phyloP scores from a whole-genome alignment of 2,329 filamentous ascomycete genomes.

The Alternaria ethzedia region DNA sequence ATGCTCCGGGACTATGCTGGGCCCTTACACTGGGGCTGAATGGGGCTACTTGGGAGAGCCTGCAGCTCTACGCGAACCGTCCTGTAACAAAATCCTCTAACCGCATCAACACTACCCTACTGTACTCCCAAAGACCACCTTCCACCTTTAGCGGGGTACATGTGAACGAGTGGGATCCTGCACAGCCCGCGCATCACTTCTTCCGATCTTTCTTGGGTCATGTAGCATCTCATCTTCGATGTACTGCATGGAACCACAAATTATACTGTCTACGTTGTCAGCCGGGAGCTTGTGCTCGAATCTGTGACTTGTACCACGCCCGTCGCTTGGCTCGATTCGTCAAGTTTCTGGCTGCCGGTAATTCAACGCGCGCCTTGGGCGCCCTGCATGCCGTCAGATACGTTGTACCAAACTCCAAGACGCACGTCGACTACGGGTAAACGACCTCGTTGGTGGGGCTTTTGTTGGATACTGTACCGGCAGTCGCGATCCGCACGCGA shows the following conservation, averaged over 20 bases:
- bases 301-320: neutral
- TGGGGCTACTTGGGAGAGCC: neutral
- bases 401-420: neutral
- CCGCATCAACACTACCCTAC: conserved; percentile 13
- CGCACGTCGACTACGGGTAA: neutral
- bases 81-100: conserved; percentile 12
- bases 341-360: conserved; percentile 3
- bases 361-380: neutral
- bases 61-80: conserved; percentile 10
- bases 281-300: neutral
- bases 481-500: conserved; percentile 4
- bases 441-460: neutral
- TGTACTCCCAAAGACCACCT: conserved; percentile 14
- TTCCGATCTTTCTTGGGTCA: neutral
- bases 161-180: conserved; percentile 6
- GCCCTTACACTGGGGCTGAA: conserved; percentile 1
- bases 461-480: conserved; percentile 1
- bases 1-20: neutral
- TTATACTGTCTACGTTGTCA: neutral
- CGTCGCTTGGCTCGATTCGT: neutral
- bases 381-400: neutral
- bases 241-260: neutral
- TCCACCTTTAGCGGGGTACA: conserved; percentile 11
- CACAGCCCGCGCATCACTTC: neutral
- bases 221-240: neutral